Percentiles rank a stretch among this genome's conserved stretches.
phyloP scores from a whole-genome alignment of 2,329 filamentous ascomycete genomes.

The Beauveria sp. region DNA sequence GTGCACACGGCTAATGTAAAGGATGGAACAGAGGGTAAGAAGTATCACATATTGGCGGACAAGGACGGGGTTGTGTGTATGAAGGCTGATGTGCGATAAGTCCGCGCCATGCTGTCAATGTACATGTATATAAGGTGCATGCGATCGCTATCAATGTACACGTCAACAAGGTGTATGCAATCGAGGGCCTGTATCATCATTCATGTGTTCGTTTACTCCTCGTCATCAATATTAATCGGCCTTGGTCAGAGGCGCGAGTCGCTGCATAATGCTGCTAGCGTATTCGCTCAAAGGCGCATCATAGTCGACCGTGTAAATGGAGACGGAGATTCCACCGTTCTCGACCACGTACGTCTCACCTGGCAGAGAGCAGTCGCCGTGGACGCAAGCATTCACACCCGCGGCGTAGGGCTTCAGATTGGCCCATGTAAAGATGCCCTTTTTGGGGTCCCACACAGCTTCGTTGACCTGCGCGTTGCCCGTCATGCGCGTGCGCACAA shows the following conservation, averaged over 20 bases:
- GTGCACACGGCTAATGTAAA: neutral
- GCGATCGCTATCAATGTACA: neutral
- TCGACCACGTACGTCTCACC: constrained; percentile 42
- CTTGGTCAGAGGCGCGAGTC: constrained; percentile 17
- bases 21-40: neutral
- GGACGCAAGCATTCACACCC: constrained; percentile 41
- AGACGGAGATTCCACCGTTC: constrained; percentile 33
- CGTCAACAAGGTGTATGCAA: neutral
- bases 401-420: constrained; percentile 29
- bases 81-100: constrained; percentile 8
- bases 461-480: constrained; percentile 40
- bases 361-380: constrained; percentile 42
- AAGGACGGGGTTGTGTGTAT: constrained; percentile 10
- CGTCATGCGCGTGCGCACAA: constrained; percentile 40
- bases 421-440: constrained; percentile 35
- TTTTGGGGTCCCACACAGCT: constrained; percentile 35
- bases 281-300: constrained; percentile 31
- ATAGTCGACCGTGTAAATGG: constrained; percentile 43
- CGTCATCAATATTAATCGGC: neutral
- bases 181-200: neutral
- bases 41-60: constrained; percentile 3
- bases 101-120: too few species aligned
- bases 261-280: constrained; percentile 19
- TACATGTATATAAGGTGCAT: neutral
- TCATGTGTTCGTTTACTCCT: neutral